A percentile compares a stretch with the other conserved stretches of the same genome.
phyloP scores from a whole-genome alignment of 2,329 filamentous ascomycete genomes.

The Colletotrichum neosansevieriae region DNA sequence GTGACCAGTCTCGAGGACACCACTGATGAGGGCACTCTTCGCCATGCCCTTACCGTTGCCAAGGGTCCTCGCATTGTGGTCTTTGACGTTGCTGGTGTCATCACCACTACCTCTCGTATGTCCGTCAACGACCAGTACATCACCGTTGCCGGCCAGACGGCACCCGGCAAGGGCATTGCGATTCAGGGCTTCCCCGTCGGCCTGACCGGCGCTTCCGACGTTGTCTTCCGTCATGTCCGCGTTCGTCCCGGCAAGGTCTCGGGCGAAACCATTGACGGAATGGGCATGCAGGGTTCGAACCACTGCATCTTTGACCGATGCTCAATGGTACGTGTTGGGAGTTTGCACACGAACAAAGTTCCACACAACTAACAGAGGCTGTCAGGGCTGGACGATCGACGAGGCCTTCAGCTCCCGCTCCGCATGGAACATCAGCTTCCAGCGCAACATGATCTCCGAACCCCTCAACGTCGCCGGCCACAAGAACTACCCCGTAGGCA shows the following conservation, averaged over 20 bases:
- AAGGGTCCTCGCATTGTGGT: constrained; percentile 58
- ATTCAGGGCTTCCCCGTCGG: constrained; percentile 49
- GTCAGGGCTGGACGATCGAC: constrained; percentile 49
- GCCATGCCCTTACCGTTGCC: constrained; percentile 53
- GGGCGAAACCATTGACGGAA: constrained; percentile 49
- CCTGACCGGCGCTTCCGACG: constrained; percentile 47
- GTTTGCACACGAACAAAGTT: too few species aligned
- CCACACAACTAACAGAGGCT: neutral
- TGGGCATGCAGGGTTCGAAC: constrained; percentile 51
- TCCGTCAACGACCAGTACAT: constrained; percentile 58
- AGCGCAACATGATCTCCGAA: constrained; percentile 51
- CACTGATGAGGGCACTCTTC: constrained; percentile 48
- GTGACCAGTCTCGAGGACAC: constrained; percentile 52
- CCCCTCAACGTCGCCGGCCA: constrained; percentile 52
- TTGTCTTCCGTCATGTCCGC: constrained; percentile 45
- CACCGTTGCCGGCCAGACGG: constrained; percentile 61
- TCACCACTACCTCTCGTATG: constrained; percentile 58
- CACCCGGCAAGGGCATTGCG: constrained; percentile 56
- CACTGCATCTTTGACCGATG: constrained; percentile 51
- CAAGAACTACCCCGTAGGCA: constrained; percentile 51
- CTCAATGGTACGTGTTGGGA: constrained; percentile 43
- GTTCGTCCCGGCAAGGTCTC: constrained; percentile 48
- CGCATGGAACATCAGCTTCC: constrained; percentile 51
- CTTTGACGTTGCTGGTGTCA: constrained; percentile 61
- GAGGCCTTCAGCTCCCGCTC: constrained; percentile 50